Evolutionary conservation across 1,139 yeast species (phyloP).

Genomic region (Pichia sp.): DNA sequence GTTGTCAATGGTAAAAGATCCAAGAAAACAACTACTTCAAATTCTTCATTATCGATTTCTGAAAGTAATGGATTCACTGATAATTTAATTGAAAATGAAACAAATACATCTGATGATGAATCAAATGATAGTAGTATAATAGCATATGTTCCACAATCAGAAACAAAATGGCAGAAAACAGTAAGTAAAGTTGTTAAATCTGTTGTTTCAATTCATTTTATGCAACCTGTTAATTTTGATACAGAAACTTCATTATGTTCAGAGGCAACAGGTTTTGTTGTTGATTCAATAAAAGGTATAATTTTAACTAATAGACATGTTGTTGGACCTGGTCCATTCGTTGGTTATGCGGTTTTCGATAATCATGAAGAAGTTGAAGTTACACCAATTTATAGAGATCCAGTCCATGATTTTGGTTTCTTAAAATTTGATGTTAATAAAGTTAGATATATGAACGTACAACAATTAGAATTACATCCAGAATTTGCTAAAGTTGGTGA

Average conservation of each 20-base stretch:
- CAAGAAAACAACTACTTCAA: background rate
- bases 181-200: conserved; percentile 76
- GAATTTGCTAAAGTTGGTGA: conserved; percentile 82
- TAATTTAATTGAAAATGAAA: conserved; percentile 8
- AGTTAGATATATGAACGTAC: conserved; percentile 67
- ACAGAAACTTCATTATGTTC: conserved; percentile 76
- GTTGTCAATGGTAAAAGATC: background rate
- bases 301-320: conserved; percentile 91
- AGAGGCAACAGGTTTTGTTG: conserved; percentile 95
- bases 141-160: conserved; percentile 17
- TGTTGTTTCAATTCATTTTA: conserved; percentile 84
- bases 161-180: conserved; percentile 63
- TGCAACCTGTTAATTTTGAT: conserved; percentile 82
- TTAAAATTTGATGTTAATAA: conserved; percentile 65
- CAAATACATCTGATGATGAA: conserved; percentile 1
- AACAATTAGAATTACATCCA: conserved; percentile 64
- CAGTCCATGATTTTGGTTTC: conserved; percentile 81
- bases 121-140: conserved; percentile 1
- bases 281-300: conserved; percentile 71
- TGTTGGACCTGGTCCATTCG: conserved; percentile 91
- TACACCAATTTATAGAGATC: conserved; percentile 74
- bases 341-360: conserved; percentile 86
- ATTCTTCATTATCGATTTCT: background rate
- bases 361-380: conserved; percentile 93
- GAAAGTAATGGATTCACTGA: background rate